These are phyloP conservation scores for Paramyrothecium roridum DNA, from an alignment of 2,329 filamentous ascomycete species.

Conservation along the genomic window DNA sequence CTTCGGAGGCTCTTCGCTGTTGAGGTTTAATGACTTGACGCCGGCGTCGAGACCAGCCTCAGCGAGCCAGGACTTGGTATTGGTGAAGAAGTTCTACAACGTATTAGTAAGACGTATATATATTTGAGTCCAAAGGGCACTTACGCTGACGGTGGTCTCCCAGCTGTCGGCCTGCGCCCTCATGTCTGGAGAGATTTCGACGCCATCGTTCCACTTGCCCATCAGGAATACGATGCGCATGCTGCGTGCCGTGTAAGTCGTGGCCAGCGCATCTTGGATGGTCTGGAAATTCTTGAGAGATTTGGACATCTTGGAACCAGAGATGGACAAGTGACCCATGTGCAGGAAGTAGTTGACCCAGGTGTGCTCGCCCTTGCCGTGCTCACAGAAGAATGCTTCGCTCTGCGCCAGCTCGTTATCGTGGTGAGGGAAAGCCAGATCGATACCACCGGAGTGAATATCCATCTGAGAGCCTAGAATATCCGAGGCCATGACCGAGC, in stretches of 20 bases:
- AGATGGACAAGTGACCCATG: slow-evolving; percentile 85
- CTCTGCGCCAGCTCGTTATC: slow-evolving; percentile 91
- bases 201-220: slow-evolving; percentile 84
- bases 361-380: slow-evolving; percentile 54
- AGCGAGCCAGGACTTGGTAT: slow-evolving; percentile 50
- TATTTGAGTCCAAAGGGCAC: slow-evolving; percentile 13
- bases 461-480: slow-evolving; percentile 84
- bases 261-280: slow-evolving; percentile 74
- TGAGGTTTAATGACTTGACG: slow-evolving; percentile 36
- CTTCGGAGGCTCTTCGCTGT: slow-evolving; percentile 23
- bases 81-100: slow-evolving; percentile 54
- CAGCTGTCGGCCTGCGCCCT: slow-evolving; percentile 70
- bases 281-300: slow-evolving; percentile 95
- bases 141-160: slow-evolving; percentile 72
- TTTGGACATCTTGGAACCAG: slow-evolving; percentile 94
- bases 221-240: slow-evolving; percentile 85
- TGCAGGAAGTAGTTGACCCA: slow-evolving; percentile 98
- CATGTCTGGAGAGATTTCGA: slow-evolving; percentile 86
- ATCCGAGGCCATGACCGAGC: slow-evolving; percentile 91
- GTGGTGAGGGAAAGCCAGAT: slow-evolving; percentile 87
- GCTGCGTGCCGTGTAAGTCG: slow-evolving; percentile 70
- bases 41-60: slow-evolving; percentile 35
- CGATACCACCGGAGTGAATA: slow-evolving; percentile 89
- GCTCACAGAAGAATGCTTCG: slow-evolving; percentile 73
- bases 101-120: slow-evolving; percentile 14